phyloP scores from a whole-genome alignment of 257 asterid species.

The Forsythia suspensa region DNA sequence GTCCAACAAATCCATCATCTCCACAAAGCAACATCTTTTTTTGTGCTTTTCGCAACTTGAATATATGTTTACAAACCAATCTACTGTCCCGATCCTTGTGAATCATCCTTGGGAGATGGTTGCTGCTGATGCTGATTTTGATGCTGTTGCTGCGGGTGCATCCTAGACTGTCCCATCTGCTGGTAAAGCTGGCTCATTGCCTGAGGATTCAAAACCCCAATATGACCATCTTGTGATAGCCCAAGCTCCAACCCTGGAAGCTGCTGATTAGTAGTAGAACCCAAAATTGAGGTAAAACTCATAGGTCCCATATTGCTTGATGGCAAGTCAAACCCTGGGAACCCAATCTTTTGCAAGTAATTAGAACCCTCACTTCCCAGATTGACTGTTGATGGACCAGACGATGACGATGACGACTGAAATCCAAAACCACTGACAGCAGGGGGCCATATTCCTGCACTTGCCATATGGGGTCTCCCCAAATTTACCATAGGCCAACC shows the following conservation, averaged over 20 bases:
- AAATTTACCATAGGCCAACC: conserved; percentile 51
- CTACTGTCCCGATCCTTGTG: conserved; percentile 60
- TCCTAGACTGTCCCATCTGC: conserved; percentile 49
- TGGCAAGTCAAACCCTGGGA: conserved; percentile 59
- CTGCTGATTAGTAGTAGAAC: conserved; percentile 39
- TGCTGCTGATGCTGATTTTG: conserved; percentile 31
- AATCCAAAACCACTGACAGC: conserved; percentile 40
- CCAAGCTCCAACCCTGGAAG: conserved; percentile 79
- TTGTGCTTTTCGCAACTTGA: neutral
- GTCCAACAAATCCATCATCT: neutral
- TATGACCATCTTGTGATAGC: conserved; percentile 62
- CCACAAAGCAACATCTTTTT: neutral
- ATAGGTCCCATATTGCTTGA: conserved; percentile 41
- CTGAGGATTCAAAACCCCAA: conserved; percentile 55
- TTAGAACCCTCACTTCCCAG: conserved; percentile 45
- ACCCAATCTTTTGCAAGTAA: conserved; percentile 54
- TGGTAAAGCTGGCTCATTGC: conserved; percentile 64
- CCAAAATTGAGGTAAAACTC: conserved; percentile 65
- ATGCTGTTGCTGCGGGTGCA: conserved; percentile 29
- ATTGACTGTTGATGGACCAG: conserved; percentile 36
- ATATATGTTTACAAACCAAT: neutral
- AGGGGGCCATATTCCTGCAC: conserved; percentile 56
- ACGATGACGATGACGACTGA: conserved; percentile 37
- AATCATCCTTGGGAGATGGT: conserved; percentile 48
- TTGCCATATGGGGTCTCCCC: conserved; percentile 47